Conservation (phyloP, 768 basidiomycete species). For the Boletus sp. region DNA sequence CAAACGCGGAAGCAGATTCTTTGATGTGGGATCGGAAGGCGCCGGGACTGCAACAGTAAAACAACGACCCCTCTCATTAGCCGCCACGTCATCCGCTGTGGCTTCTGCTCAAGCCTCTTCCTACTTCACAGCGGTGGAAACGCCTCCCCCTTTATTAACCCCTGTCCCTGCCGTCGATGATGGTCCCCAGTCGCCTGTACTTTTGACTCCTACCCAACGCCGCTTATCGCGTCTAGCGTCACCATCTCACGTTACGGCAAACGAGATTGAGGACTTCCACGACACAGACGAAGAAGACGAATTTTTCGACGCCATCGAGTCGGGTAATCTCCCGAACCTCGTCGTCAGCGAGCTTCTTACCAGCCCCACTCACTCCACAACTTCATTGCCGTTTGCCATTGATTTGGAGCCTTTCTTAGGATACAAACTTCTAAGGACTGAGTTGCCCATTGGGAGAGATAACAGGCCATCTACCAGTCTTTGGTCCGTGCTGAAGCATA, state of each 20-base stretch:
- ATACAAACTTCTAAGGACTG: conserved; percentile 61
- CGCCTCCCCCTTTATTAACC: conserved; percentile 12
- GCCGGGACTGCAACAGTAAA: conserved; percentile 17
- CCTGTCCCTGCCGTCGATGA: conserved; percentile 1
- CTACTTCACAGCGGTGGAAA: conserved; percentile 26
- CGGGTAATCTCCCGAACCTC: conserved; percentile 73
- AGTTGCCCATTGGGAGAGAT: conserved; percentile 64
- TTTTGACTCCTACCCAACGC: conserved; percentile 26
- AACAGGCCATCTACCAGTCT: conserved; percentile 86
- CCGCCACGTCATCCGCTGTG: conserved; percentile 4
- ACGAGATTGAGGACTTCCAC: conserved; percentile 34
- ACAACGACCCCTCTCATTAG: conserved; percentile 21
- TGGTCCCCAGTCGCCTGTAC: conserved; percentile 7
- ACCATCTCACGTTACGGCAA: conserved; percentile 15
- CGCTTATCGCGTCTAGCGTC: conserved; percentile 13
- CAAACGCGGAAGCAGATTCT: conserved; percentile 58
- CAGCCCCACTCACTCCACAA: conserved; percentile 39
- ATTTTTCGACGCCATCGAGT: conserved; percentile 96
- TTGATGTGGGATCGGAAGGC: conserved; percentile 37
- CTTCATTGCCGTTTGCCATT: conserved; percentile 34
- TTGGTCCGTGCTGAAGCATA: conserved; percentile 93
- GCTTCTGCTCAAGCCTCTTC: conserved; percentile 20
- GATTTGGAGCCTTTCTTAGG: conserved; percentile 56
- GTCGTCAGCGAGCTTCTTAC: conserved; percentile 64
- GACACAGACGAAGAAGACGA: conserved; percentile 89